Evolutionary conservation across 2,329 filamentous ascomycete genomes (phyloP), one percentile per base, ranked within the genome.

Genomic region (Penicillium frequentans): DNA sequence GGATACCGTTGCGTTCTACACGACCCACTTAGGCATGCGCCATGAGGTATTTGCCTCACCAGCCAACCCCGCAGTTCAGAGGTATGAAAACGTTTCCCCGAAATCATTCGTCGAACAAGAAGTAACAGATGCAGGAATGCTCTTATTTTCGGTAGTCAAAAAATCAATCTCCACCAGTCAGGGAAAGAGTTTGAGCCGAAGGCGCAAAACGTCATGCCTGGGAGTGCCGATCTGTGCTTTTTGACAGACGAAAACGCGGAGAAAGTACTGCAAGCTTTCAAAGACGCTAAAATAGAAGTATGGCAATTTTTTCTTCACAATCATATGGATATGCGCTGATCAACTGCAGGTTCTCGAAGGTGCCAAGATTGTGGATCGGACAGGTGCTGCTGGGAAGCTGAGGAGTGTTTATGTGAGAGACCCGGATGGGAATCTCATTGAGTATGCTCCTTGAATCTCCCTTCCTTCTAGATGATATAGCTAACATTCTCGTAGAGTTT

Each of bases 111-210:
- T 27, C n/a, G 4, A 10, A 35, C 13, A 50, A 21, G 39, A 14
- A 55, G 26, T 51, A 16, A 67, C 46, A 66, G 65, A 33, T 13
- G 68, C 65, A 79, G 84, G 13, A 78, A 83, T 56, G 83, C 84
- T 0, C 75, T 87, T 16, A 71, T 77, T 5, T 87, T 87, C 62
- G 85, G 84, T 33, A 65, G 61, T 1, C 83, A 85, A 59, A 87
- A 87, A 70, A 83, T 87, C 56, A 87, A 87, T 58, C 77, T 88
- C 2, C 85, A 87, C 64, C 76, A 84, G 60, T 72, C 74, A 11
- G 84, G 84, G 7, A 78, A 77, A 14, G 84, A 87, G 57, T 86
- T 86, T 61, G 82, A 85, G 57, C 84, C 85, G 3, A 86, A 86
- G 65, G 85, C 84, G 0, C 66, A 67, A 3, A 76, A 71, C 11